Evolutionary conservation across 2,329 filamentous ascomycete species (phyloP).

Genomic region (Colletotrichum eremochloae): DNA sequence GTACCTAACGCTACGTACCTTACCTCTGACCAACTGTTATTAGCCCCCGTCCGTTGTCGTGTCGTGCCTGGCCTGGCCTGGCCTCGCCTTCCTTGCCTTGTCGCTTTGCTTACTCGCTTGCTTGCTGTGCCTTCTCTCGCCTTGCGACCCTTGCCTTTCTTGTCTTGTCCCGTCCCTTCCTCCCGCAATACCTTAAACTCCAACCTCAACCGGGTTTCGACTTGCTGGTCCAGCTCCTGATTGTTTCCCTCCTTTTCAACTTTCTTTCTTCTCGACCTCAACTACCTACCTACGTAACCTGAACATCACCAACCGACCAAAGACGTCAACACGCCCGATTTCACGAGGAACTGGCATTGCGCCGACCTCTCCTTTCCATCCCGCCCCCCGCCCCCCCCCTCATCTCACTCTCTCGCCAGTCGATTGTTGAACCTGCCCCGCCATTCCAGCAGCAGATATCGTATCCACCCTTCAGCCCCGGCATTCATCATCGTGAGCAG

Average conservation of each 20-base stretch:
- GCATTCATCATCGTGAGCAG: constrained; percentile 2
- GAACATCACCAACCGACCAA: constrained; percentile 3
- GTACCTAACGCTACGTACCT: constrained; percentile 18
- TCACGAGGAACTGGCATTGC: constrained; percentile 34
- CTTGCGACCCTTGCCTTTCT: constrained; percentile 34
- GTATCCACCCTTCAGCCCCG: constrained; percentile 8
- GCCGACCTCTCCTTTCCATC: constrained; percentile 25
- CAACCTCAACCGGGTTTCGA: constrained; percentile 17
- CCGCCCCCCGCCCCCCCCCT: not conserved
- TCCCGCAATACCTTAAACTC: constrained; percentile 41
- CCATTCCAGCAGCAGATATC: constrained; percentile 16
- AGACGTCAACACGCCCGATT: not conserved
- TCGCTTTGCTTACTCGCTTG: constrained; percentile 7
- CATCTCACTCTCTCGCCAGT: constrained; percentile 4
- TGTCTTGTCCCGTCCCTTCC: constrained; percentile 41
- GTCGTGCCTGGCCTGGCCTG: constrained; percentile 26
- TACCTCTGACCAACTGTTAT: constrained; percentile 5
- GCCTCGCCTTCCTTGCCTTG: constrained; percentile 24
- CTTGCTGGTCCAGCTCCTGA: not conserved
- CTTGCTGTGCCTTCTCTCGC: constrained; percentile 32
- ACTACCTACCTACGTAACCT: not conserved
- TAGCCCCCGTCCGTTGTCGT: constrained; percentile 21
- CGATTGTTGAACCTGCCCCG: constrained; percentile 30
- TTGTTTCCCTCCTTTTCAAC: constrained; percentile 6
- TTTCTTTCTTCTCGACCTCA: not conserved